Evolutionary conservation across 2,329 filamentous ascomycete genomes (phyloP), one percentile per base, ranked within the genome.

Genomic region (Coniochaeta ligniaria): DNA sequence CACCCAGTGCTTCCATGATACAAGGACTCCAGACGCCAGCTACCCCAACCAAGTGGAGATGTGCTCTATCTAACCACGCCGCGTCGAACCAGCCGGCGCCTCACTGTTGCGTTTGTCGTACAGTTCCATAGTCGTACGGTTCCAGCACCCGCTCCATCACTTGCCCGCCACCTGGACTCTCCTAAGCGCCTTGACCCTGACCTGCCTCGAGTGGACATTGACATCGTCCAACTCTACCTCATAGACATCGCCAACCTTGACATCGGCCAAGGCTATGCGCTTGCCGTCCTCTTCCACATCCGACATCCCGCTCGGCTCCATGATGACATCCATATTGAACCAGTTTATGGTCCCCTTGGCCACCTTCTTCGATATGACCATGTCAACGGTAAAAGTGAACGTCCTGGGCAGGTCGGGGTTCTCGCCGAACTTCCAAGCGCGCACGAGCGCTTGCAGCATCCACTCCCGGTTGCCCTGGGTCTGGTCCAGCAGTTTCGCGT

Each of bases 401-500:
- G 73, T 76, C 33, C 70, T 63, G n/a, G 83, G 82, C 28, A 83
- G 68, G 56, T 70, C 58, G 24, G 58, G 47, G 36, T 58, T 61
- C 67, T 85, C 80, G 58, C 74, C 73, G 65, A 80, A 84, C 63
- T 75, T 74, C 84, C 84, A 87, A 16, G 82, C 84, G 16, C 85
- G 82, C 59, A 84, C 74, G 35, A 88, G 74, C 26, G 85, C 83
- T 67, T 87, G 83, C 55, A 84, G 74, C 55, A 84, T 78, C 82
- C 83, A 87, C 66, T 83, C 65, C 64, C 76, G 66, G 50, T 70
- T 68, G 59, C 81, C 82, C 52, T 72, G 70, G n/a, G 71, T 67
- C 63, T 74, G 74, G 65, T 73, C 72, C 38, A 84, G 72, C 2
- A 73, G 65, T 35, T 76, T 75, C 47, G 77, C 75, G 72, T 81